Base-by-base conservation (phyloP, 176 grass and related monocot species). In the Carex parvula region DNA sequence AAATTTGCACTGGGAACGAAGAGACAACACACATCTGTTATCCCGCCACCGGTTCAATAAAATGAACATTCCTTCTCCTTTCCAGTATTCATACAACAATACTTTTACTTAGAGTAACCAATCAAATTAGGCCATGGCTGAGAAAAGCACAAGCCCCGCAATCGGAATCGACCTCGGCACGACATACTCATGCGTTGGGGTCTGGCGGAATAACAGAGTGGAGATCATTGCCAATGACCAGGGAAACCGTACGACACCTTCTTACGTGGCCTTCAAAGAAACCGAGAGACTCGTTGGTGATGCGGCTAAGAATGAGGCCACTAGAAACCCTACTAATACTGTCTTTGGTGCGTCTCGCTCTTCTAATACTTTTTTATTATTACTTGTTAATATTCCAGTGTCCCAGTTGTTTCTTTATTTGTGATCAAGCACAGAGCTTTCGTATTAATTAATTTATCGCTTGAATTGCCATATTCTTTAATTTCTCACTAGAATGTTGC, bases 241-340 rank as follows among this genome's bases (percentile, higher is more conserved):
- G 7, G 77, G 77, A 22, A 81, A 37, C 6, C 20, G 56, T 62
- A 60, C 55, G 13, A 58, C 55, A 0, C 54, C 22, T 20, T 61
- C 77, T 29, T 33, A 16, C 20, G 77, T 81, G 53, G 52, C 77
- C 10, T 81, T 81, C 50, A 59, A 32, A 33, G 77, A 81, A 33
- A 60, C 17, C 13, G 77, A 81, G 12, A 58, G 48, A 39, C 77
- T 61, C 5, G 14, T 81, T 4, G 50, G 73, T 48, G 73, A 79
- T 56, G 73, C 73, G 6, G 73, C 73, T 52, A 79, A 79, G 39
- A 81, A 81, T 61, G 37, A 81, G 53, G 53, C 21, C 4, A 61
- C 3, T 3, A 81, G 21, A 8, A 81, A 81, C 24, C 77, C 50
- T 61, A 60, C n/a, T 0, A 61, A 81, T 39, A 56, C 77, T 48